phyloP scores from a whole-genome alignment of 2,329 filamentous ascomycete species.

The Penicillium digitatum region DNA sequence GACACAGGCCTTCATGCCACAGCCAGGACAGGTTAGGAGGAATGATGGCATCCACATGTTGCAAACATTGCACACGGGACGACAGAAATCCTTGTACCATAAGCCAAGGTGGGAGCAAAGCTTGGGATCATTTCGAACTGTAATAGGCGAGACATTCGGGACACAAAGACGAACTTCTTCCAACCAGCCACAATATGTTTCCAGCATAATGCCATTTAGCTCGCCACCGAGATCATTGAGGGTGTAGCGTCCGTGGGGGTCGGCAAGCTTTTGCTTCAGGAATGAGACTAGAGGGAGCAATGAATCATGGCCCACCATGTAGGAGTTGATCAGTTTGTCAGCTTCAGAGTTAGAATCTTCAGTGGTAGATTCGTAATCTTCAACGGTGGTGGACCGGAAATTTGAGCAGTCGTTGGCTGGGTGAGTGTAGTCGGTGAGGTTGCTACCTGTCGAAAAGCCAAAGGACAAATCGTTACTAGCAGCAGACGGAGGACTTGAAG shows the following conservation, averaged over 20 bases:
- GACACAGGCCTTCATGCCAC: conserved; percentile 29
- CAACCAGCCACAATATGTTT: conserved; percentile 27
- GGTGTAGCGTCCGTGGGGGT: conserved; percentile 22
- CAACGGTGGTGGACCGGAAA: not conserved
- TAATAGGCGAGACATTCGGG: conserved; percentile 10
- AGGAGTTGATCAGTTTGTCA: not conserved
- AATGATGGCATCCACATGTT: conserved; percentile 30
- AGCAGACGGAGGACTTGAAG: not conserved
- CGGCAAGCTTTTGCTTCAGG: conserved; percentile 26
- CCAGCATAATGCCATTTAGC: conserved; percentile 28
- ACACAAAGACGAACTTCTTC: conserved; percentile 20
- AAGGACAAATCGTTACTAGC: not conserved
- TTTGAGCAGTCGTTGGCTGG: too few species aligned
- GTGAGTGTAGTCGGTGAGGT: not conserved
- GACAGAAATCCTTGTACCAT: conserved; percentile 27
- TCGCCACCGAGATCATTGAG: conserved; percentile 25
- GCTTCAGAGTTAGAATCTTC: not conserved
- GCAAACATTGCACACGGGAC: conserved; percentile 25
- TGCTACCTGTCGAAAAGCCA: not conserved
- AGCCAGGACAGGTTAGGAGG: conserved; percentile 28
- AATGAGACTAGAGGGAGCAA: conserved; percentile 23
- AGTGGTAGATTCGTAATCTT: not conserved
- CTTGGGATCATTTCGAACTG: not conserved
- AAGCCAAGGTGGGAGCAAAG: conserved; percentile 26
- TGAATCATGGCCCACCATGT: not conserved